These are phyloP conservation scores for Histomonas meleagridis DNA, from an alignment of 208 protist genomes.

Conservation along the genomic window DNA sequence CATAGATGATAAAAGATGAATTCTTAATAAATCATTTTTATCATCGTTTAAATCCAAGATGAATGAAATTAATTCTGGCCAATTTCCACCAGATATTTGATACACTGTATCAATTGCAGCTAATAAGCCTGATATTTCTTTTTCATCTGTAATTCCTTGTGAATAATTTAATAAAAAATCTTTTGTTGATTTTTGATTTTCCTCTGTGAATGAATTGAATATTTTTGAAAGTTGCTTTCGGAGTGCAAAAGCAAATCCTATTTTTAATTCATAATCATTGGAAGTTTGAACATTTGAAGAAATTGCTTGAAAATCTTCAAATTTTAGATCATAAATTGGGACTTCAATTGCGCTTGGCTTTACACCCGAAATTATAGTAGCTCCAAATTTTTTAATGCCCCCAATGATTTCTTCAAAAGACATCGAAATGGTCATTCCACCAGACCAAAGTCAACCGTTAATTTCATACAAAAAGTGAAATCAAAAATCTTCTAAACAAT, in stretches of 20 bases:
- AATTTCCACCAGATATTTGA: background rate
- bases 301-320: background rate
- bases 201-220: background rate
- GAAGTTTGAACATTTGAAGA: background rate
- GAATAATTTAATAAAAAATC: background rate
- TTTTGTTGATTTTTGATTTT: background rate
- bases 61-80: background rate
- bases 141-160: background rate
- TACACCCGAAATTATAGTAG: background rate
- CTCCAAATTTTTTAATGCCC: constrained; percentile 69
- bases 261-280: background rate
- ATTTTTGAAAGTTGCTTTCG: background rate
- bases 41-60: background rate
- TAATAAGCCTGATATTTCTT: background rate
- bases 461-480: too few species aligned
- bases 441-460: too few species aligned
- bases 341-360: background rate
- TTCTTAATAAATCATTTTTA: background rate
- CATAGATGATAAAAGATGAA: background rate
- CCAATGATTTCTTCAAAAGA: constrained; percentile 52
- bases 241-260: background rate
- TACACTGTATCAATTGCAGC: background rate
- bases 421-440: background rate
- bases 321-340: background rate
- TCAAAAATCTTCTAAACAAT: too few species aligned